phyloP scores from a whole-genome alignment of 129 eudicot genomes.

The Rutidosis leptorrhynchoides region DNA sequence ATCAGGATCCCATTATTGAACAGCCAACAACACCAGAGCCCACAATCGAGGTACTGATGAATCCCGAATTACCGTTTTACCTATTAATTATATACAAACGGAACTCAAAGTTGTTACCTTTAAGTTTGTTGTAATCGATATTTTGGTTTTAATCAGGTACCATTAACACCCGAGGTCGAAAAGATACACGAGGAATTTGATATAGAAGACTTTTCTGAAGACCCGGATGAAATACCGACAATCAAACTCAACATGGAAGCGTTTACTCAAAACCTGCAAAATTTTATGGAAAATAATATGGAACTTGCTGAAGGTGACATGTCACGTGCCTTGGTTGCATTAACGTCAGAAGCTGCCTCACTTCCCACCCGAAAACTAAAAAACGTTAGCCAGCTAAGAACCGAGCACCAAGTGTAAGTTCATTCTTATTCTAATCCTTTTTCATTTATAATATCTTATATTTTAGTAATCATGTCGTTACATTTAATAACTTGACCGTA shows the following conservation, averaged over 20 bases:
- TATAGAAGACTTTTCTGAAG: slow-evolving; percentile 71
- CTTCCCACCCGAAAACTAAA: slow-evolving; percentile 88
- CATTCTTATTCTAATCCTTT: neutral
- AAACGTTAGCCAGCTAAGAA: slow-evolving; percentile 84
- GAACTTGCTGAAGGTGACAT: slow-evolving; percentile 67
- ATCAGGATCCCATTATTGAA: slow-evolving; percentile 59
- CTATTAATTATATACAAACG: no score
- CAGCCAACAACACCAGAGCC: slow-evolving; percentile 64
- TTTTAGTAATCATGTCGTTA: neutral
- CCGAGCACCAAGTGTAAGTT: slow-evolving; percentile 99
- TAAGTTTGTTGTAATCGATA: neutral
- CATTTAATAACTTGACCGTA: neutral
- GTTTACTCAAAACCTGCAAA: slow-evolving; percentile 69
- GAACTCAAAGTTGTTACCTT: neutral
- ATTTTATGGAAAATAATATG: slow-evolving; percentile 48
- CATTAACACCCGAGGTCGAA: slow-evolving; percentile 75
- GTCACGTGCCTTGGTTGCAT: slow-evolving; percentile 87
- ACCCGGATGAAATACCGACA: slow-evolving; percentile 75
- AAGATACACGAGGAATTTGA: slow-evolving; percentile 46
- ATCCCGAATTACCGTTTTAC: neutral
- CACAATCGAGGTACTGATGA: slow-evolving; percentile 48
- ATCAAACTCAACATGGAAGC: slow-evolving; percentile 77
- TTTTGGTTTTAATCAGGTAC: slow-evolving; percentile 25
- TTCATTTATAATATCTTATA: no score
- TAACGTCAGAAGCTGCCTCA: slow-evolving; percentile 88